Percentiles rank a stretch among this genome's conserved stretches.
Evolutionary conservation across 1,139 yeast species (phyloP).

Genomic region (Sugiyamaella castrensis): DNA sequence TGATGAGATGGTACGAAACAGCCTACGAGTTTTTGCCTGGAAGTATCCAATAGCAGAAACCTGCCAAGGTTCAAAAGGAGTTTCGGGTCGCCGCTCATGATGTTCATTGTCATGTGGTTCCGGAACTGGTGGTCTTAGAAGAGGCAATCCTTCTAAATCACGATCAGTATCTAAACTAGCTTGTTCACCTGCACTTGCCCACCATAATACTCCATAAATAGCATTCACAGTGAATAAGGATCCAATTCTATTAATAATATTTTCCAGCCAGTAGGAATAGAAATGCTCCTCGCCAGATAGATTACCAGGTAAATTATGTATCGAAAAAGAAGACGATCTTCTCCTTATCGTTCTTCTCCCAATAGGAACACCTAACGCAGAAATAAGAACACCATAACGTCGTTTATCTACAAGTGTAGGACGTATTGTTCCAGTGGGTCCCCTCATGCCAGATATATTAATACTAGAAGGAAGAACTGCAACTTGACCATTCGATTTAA

Average conservation of each 20-base stretch:
- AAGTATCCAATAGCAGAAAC: slow-evolving; percentile 32
- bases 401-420: slow-evolving; percentile 32
- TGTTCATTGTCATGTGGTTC: background rate
- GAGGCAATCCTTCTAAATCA: slow-evolving; percentile 29
- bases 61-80: slow-evolving; percentile 18
- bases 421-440: slow-evolving; percentile 8
- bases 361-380: slow-evolving; percentile 30
- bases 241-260: background rate
- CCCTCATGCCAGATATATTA: slow-evolving; percentile 4
- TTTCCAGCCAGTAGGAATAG: background rate
- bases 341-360: too few species aligned
- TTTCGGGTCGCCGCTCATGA: background rate
- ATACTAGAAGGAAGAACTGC: slow-evolving; percentile 13
- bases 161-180: slow-evolving; percentile 40
- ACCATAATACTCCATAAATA: slow-evolving; percentile 62
- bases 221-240: slow-evolving; percentile 18
- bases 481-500: slow-evolving; percentile 1
- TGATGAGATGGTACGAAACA: slow-evolving; percentile 25
- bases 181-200: slow-evolving; percentile 79
- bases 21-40: slow-evolving; percentile 31
- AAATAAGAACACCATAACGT: slow-evolving; percentile 30
- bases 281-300: too few species aligned
- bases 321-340: slow-evolving; percentile 8
- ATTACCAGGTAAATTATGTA: background rate
- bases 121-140: slow-evolving; percentile 3